These are phyloP conservation scores for Trametes polyzona DNA, from an alignment of 1,284 basidiomycete genomes.

Conservation along the genomic window DNA sequence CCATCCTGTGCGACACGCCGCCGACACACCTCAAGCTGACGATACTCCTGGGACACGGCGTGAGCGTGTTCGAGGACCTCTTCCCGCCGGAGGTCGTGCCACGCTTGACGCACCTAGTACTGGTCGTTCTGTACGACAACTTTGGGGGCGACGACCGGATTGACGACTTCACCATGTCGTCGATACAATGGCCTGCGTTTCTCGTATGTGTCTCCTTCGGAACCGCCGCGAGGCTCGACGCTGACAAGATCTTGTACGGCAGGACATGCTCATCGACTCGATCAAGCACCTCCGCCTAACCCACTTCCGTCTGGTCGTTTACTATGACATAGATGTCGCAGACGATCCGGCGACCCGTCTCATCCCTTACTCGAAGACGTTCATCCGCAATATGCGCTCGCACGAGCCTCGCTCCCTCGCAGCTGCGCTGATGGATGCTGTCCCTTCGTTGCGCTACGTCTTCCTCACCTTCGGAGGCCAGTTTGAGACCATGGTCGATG, in stretches of 20 bases:
- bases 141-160: background rate
- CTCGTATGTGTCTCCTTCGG: background rate
- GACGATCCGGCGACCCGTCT: background rate
- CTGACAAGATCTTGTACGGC: background rate
- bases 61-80: background rate
- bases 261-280: background rate
- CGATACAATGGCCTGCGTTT: background rate
- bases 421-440: background rate
- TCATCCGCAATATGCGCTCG: background rate
- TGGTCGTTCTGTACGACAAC: background rate
- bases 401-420: background rate
- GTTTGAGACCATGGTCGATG: background rate
- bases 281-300: background rate
- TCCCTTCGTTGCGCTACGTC: background rate
- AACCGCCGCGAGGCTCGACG: background rate
- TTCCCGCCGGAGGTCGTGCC: background rate
- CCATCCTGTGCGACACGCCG: background rate
- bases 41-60: background rate
- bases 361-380: background rate
- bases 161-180: background rate
- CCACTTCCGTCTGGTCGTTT: background rate
- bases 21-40: conserved; percentile 1
- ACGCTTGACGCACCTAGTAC: background rate
- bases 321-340: background rate
- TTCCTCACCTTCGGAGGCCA: background rate